Percentiles rank a stretch among this genome's conserved stretches.
These are phyloP conservation scores for Colletotrichum gigasporum DNA, from an alignment of 2,329 filamentous ascomycete genomes.

Conservation along the genomic window DNA sequence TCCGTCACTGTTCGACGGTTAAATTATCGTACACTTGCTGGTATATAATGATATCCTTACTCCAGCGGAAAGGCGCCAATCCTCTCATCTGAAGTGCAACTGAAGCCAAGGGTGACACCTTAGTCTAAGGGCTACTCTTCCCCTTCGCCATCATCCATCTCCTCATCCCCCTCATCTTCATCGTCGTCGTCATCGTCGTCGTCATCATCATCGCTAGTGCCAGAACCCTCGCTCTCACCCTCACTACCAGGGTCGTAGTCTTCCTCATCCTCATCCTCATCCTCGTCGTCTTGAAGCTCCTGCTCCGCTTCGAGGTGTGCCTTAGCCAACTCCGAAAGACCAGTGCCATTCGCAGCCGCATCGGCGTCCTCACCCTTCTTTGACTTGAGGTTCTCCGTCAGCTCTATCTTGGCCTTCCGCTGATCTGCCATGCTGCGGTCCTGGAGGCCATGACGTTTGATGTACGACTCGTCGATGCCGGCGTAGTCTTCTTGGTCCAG, in stretches of 20 bases:
- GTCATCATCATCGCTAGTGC: constrained; percentile 61
- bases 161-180: constrained; percentile 43
- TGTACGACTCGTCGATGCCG: constrained; percentile 70
- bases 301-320: constrained; percentile 63
- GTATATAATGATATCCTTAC: neutral
- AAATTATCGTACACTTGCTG: neutral
- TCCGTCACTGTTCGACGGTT: constrained; percentile 10
- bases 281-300: constrained; percentile 66
- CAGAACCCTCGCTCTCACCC: constrained; percentile 67
- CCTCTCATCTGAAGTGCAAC: no score
- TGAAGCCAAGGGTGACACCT: no score
- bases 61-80: no score
- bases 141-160: constrained; percentile 17
- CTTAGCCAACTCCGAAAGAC: constrained; percentile 58
- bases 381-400: constrained; percentile 66
- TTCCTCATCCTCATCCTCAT: constrained; percentile 72
- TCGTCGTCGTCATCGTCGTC: constrained; percentile 60
- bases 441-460: constrained; percentile 68
- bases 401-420: constrained; percentile 69
- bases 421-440: constrained; percentile 76
- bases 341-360: constrained; percentile 46
- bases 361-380: constrained; percentile 55
- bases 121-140: no score
- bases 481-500: constrained; percentile 74
- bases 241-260: constrained; percentile 73